Evolutionary conservation across 2,329 filamentous ascomycete genomes (phyloP), one percentile per base, ranked within the genome.

Genomic region (Calonectria naviculata): DNA sequence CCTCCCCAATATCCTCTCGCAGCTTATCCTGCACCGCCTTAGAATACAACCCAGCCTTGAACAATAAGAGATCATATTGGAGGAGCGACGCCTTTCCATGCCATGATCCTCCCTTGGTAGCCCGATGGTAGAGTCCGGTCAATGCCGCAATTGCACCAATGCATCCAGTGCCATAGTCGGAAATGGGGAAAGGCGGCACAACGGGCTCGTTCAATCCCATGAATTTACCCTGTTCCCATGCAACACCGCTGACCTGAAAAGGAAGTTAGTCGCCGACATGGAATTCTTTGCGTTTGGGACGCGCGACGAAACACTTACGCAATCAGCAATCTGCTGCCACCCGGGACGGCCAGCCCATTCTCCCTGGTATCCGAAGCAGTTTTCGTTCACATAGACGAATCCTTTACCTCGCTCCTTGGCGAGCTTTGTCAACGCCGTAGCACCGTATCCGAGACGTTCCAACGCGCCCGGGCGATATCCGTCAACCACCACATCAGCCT

Each of bases 241-340:
- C 89, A 3, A 90, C 83, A 5, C 89, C 89, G 10, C 88, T 83
- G 15, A 83, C 91, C 88, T 80, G 87, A 65, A 15, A 12, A 4
- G 13, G 1, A 7, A 15, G 26, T 66, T 12, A 36, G 63, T 29
- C 38, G 41, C 34, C 12, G 3, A 28, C 21, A 65, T 24, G 10
- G 3, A 26, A 19, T 21, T 21, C 10, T 29, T 15, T 31, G 24
- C 7, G n/a, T 7, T 38, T 26, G 19, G 26, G 2, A 17, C 4
- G 21, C 26, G 44, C 12, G n/a, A 47, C 15, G 34, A 6, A 34
- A 6, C 13, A 76, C 81, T 72, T 75, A 85, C 91, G 54, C 82
- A 92, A 78, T 94, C 92, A 19, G 91, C 91, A 74, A 93, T 93
- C 75, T 93, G 91, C 78, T 93, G 92, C 92, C 92, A 94, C 8